Percentiles rank a stretch among this genome's conserved stretches.
These are phyloP conservation scores for Musa balbisiana DNA, from an alignment of 202 grass and related monocot genomes.

Conservation along the genomic window DNA sequence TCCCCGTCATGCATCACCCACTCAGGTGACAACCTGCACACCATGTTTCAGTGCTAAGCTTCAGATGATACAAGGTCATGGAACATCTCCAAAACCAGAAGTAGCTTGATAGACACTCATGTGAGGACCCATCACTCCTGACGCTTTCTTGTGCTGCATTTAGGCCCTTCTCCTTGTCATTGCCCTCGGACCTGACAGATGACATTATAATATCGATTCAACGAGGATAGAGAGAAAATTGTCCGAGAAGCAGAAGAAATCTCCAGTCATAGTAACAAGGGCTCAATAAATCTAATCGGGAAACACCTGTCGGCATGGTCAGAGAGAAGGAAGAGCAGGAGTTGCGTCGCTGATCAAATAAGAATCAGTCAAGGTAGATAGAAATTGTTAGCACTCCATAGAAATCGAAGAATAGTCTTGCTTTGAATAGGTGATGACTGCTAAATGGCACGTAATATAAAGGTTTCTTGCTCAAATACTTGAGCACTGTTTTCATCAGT, in stretches of 20 bases:
- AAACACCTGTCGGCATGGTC: background rate
- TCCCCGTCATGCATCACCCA: background rate
- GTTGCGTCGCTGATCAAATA: background rate
- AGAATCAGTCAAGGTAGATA: background rate
- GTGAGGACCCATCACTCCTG: background rate
- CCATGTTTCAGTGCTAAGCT: background rate
- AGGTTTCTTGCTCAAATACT: too few relatives aligned
- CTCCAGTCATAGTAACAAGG: background rate
- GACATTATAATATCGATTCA: background rate
- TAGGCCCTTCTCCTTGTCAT: background rate
- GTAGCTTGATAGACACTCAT: conserved; percentile 2
- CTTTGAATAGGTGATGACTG: too few relatives aligned
- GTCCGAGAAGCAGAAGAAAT: background rate
- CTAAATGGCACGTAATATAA: too few relatives aligned
- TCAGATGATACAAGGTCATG: background rate
- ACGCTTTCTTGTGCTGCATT: background rate
- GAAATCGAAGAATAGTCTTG: background rate
- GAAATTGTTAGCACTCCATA: background rate
- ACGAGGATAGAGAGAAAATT: background rate
- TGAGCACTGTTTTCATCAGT: background rate
- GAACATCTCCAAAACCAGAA: background rate
- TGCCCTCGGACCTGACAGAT: background rate
- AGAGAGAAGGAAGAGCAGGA: too few relatives aligned
- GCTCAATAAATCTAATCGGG: background rate
- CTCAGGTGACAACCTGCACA: background rate